Base-by-base conservation (phyloP, 1,139 yeast genomes). In the Petasospora fabianii region DNA sequence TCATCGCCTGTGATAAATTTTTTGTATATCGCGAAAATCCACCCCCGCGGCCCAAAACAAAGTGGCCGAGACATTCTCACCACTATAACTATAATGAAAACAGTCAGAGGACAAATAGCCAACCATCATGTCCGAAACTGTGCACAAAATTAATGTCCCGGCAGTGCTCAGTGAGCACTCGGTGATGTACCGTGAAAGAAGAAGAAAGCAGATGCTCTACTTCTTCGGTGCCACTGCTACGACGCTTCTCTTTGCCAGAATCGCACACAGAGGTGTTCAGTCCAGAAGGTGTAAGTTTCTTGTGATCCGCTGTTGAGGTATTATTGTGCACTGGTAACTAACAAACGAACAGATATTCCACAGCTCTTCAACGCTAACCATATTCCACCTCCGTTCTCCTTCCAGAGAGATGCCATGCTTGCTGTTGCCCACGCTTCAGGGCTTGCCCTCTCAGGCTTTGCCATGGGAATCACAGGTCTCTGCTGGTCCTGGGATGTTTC, bases 361-460 rank as follows among this genome's bases (percentile, higher is more conserved):
- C 74, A 75, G 19, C 69, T 80, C 52, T 90, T 86, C 60, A 88
- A 86, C 54, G 88, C 92, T 12, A 90, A 90, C 61, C 92, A 88
- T 55, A 73, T 78, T 34, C 95, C 95, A 2, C 96, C 96, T 3
- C 73, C 81, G 34, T 84, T 83, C 58, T 83, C 84, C 36, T 79
- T 84, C 59, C 79, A 86, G 44, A 74, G 78, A 36, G 97, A 90
- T 60, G 97, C 96, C 2, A 78, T 87, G 21, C 80, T 80, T 27
- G 97, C 97, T 0, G 88, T 90, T 5, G 79, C 84, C 0, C 80
- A 86, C 29, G 95, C 96, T 0, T 76, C 95, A 0, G 62, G 84
- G 34, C 65, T 88, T 21, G 85, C 96, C 8, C 73, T 80, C 0
- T 74, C 87, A 2, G 76, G 87, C 0, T 75, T 84, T 52, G 75